Conservation (phyloP, 371 early-diverging fungal genomes). For the Apophysomyces elegans region DNA sequence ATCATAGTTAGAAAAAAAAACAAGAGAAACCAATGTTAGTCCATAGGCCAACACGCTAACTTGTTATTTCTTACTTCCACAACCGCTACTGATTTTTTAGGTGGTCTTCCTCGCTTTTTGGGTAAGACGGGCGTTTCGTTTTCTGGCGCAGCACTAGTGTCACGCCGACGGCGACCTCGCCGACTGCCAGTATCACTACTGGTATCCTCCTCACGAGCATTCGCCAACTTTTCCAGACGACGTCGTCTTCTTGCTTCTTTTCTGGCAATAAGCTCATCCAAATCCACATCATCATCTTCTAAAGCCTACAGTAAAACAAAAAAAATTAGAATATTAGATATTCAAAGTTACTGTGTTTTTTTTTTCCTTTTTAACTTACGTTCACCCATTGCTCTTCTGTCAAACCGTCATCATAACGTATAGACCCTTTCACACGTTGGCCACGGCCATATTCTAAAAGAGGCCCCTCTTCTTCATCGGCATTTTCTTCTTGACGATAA, state of each 20-base stretch:
- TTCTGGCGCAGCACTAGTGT: not conserved
- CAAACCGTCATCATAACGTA: conserved; percentile 91
- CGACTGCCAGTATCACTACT: conserved; percentile 10
- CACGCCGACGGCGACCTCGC: conserved; percentile 1
- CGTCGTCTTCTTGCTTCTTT: conserved; percentile 22
- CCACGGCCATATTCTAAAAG: conserved; percentile 71
- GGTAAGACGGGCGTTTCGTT: not conserved
- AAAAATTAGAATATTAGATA: not conserved
- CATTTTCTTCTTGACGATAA: conserved; percentile 62
- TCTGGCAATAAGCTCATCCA: conserved; percentile 24
- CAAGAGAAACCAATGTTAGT: not conserved
- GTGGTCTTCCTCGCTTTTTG: conserved; percentile 22
- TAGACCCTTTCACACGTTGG: conserved; percentile 66
- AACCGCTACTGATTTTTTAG: conserved; percentile 16
- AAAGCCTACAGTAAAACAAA: conserved; percentile 14
- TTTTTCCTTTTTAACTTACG: conserved; percentile 39
- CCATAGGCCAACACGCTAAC: not conserved
- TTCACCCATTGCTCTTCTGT: conserved; percentile 94
- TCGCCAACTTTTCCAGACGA: conserved; percentile 13
- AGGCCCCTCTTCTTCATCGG: conserved; percentile 12
- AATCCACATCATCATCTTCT: conserved; percentile 24
- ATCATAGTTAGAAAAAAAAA: not conserved
- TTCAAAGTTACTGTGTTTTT: not conserved
- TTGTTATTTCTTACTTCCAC: conserved; percentile 1
- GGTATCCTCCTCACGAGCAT: conserved; percentile 8